Evolutionary conservation across 257 asterid species (phyloP).

Genomic region (Phtheirospermum japonicum): DNA sequence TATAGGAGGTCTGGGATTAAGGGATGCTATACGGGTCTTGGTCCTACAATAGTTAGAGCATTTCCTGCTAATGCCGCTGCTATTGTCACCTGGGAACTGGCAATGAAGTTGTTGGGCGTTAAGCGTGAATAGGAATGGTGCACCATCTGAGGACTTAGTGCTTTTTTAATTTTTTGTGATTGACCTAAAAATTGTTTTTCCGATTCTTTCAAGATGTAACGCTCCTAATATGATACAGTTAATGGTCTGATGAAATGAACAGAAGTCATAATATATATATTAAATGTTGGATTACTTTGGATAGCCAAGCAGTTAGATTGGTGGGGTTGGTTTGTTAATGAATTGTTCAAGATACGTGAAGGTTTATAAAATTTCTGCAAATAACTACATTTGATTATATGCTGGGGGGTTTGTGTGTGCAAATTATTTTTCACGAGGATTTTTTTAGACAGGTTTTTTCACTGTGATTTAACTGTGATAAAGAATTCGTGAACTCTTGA

Average conservation of each 20-base stretch:
- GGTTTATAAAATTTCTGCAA: too few species aligned
- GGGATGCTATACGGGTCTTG: slow-evolving; percentile 90
- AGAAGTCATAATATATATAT: too few species aligned
- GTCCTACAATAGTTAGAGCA: slow-evolving; percentile 81
- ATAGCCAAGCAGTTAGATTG: neutral
- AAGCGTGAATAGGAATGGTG: slow-evolving; percentile 37
- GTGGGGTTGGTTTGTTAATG: slow-evolving; percentile 19
- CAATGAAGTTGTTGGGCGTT: slow-evolving; percentile 74
- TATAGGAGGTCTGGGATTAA: slow-evolving; percentile 67
- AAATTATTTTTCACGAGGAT: slow-evolving; percentile 4
- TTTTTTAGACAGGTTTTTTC: slow-evolving; percentile 10
- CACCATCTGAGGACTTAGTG: slow-evolving; percentile 17
- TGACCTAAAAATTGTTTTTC: slow-evolving; percentile 20
- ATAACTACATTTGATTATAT: too few species aligned
- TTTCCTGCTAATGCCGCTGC: slow-evolving; percentile 82
- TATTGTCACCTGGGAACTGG: slow-evolving; percentile 69
- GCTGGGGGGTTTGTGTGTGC: too few species aligned
- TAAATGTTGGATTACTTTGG: slow-evolving; percentile 20
- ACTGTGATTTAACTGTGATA: slow-evolving; percentile 8
- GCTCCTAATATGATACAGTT: neutral
- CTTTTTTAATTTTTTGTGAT: slow-evolving; percentile 26
- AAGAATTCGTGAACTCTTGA: neutral
- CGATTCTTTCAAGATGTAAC: slow-evolving; percentile 22
- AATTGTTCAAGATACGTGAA: neutral
- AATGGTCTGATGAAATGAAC: slow-evolving; percentile 17